Percentiles rank a stretch among this genome's conserved stretches.
Evolutionary conservation across 2,329 filamentous ascomycete species (phyloP).

Genomic region (Macrophomina pseudophaseolina): DNA sequence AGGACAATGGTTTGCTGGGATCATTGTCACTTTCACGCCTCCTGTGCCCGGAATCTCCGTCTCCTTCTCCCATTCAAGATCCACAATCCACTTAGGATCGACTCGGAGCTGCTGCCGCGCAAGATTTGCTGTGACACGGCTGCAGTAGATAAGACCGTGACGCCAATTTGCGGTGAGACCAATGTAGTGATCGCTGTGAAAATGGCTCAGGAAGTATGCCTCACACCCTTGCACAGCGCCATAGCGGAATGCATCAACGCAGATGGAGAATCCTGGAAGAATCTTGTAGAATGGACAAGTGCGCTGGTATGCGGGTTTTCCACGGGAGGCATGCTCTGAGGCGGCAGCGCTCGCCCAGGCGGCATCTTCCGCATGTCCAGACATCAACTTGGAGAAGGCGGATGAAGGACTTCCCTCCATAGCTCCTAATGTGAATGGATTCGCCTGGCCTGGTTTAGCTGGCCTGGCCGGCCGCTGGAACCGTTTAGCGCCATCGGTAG

Average conservation of each 20-base stretch:
- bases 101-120: slow-evolving; percentile 86
- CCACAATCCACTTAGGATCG: slow-evolving; percentile 81
- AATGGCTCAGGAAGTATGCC: slow-evolving; percentile 96
- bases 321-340: slow-evolving; percentile 75
- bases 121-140: slow-evolving; percentile 86
- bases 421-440: slow-evolving; percentile 68
- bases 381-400: slow-evolving; percentile 93
- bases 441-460: slow-evolving; percentile 78
- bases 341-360: slow-evolving; percentile 90
- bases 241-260: slow-evolving; percentile 95
- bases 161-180: slow-evolving; percentile 86
- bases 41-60: slow-evolving; percentile 80
- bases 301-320: slow-evolving; percentile 83
- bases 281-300: slow-evolving; percentile 99
- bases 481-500: slow-evolving; percentile 51
- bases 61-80: slow-evolving; percentile 81
- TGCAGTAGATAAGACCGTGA: slow-evolving; percentile 96
- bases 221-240: slow-evolving; percentile 90
- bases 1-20: slow-evolving; percentile 94
- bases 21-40: slow-evolving; percentile 89
- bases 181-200: slow-evolving; percentile 97
- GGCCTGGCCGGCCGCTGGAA: slow-evolving; percentile 70
- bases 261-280: slow-evolving; percentile 88
- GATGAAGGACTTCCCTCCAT: slow-evolving; percentile 66
- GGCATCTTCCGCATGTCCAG: slow-evolving; percentile 83